Evolutionary conservation across 768 basidiomycete genomes (phyloP).

Genomic region (Psilocybe tampanensis): DNA sequence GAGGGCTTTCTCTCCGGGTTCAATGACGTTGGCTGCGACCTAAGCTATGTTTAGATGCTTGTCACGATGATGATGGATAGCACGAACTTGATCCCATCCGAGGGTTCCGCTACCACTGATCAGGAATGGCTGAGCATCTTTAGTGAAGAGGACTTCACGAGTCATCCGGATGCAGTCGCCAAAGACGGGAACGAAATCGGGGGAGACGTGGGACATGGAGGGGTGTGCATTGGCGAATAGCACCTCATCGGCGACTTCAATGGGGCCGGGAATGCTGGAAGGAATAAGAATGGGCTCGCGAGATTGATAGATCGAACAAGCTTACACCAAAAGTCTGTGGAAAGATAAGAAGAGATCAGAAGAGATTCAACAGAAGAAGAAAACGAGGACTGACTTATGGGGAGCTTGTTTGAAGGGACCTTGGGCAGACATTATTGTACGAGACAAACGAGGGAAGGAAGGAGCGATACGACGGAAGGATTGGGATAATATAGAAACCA

Average conservation of each 20-base stretch:
- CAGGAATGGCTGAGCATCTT: constrained; percentile 85
- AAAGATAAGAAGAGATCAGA: constrained; percentile 13
- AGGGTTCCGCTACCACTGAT: constrained; percentile 95
- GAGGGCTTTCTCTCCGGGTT: constrained; percentile 74
- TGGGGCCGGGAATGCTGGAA: constrained; percentile 62
- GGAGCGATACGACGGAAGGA: constrained; percentile 17
- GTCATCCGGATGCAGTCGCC: constrained; percentile 89
- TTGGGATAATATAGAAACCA: constrained; percentile 19
- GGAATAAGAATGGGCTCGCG: constrained; percentile 11
- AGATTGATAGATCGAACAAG: constrained; percentile 6
- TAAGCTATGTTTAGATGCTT: constrained; percentile 26
- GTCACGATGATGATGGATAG: not conserved
- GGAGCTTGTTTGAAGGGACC: constrained; percentile 31
- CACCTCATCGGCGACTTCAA: constrained; percentile 68
- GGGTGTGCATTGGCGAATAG: constrained; percentile 94
- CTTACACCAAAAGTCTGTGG: constrained; percentile 54
- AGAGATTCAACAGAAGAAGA: not conserved
- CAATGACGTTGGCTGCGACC: constrained; percentile 92
- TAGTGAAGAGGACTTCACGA: constrained; percentile 47
- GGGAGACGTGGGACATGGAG: constrained; percentile 84
- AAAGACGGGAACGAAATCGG: constrained; percentile 86
- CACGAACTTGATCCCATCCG: constrained; percentile 89
- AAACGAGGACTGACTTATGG: constrained; percentile 35
- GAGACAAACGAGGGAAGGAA: constrained; percentile 11
- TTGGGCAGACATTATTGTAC: constrained; percentile 12